Evolutionary conservation across 331 rosid genomes (phyloP).

Genomic region (Acacia concinna): DNA sequence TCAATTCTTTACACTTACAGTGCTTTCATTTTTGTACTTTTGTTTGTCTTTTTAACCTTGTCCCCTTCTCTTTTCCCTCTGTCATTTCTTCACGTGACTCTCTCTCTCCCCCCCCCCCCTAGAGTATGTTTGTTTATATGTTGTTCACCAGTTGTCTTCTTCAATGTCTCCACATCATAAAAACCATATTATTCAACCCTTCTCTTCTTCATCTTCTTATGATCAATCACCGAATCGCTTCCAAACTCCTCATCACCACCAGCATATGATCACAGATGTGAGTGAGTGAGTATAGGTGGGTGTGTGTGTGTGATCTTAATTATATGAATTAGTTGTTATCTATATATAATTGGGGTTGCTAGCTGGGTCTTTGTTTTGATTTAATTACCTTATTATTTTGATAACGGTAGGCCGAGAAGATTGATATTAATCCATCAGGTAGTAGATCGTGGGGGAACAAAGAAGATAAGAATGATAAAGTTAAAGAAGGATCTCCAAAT

Average conservation of each 20-base stretch:
- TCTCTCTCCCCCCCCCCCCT: neutral
- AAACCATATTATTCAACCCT: no score
- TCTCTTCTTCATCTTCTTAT: conserved; percentile 48
- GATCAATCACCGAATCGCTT: conserved; percentile 40
- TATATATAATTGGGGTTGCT: no score
- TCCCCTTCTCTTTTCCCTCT: conserved; percentile 4
- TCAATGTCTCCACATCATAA: conserved; percentile 35
- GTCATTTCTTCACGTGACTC: neutral
- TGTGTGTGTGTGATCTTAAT: no score
- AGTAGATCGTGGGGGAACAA: conserved; percentile 54
- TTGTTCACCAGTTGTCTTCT: conserved; percentile 7
- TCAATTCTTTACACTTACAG: conserved; percentile 65
- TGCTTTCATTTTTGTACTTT: conserved; percentile 19
- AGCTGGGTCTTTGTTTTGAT: no score
- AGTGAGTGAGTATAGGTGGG: no score
- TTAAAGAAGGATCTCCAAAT: no score
- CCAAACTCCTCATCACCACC: conserved; percentile 28
- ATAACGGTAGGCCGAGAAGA: conserved; percentile 38
- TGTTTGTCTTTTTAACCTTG: conserved; percentile 52
- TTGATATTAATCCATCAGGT: conserved; percentile 25
- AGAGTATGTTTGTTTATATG: no score
- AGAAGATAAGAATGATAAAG: conserved; percentile 34
- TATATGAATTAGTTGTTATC: no score
- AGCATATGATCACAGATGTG: conserved; percentile 13
- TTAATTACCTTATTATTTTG: no score